These are phyloP conservation scores for Ascochyta pisi DNA, from an alignment of 2,329 filamentous ascomycete species.

Conservation along the genomic window DNA sequence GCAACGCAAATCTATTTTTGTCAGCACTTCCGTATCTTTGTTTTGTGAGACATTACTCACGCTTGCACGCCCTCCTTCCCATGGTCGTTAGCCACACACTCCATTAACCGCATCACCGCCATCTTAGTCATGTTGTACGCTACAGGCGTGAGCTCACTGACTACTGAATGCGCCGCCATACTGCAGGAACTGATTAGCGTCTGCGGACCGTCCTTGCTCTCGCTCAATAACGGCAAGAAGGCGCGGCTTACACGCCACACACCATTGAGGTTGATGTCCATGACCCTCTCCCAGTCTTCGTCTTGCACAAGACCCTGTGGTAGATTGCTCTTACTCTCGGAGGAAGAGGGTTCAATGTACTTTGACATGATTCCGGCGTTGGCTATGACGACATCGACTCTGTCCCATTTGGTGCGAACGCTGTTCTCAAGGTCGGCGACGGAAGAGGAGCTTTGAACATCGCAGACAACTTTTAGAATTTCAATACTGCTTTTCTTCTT, in stretches of 20 bases:
- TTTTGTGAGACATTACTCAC: conserved; percentile 1
- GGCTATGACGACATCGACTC: conserved; percentile 29
- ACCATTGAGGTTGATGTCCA: conserved; percentile 31
- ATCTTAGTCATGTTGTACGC: conserved; percentile 32
- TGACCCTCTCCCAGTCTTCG: conserved; percentile 26
- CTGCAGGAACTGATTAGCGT: conserved; percentile 23
- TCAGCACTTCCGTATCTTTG: too few relatives aligned
- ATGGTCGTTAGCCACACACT: conserved; percentile 46
- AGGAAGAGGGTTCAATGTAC: conserved; percentile 15
- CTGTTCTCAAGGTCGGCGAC: conserved; percentile 13
- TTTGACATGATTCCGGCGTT: conserved; percentile 30
- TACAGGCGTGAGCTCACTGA: conserved; percentile 20
- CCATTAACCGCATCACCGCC: conserved; percentile 26
- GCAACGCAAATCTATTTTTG: conserved; percentile 8
- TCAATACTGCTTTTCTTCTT: conserved; percentile 27
- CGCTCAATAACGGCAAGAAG: conserved; percentile 24
- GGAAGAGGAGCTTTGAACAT: conserved; percentile 14
- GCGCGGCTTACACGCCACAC: conserved; percentile 25
- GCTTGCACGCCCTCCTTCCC: conserved; percentile 24
- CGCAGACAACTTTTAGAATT: conserved; percentile 30
- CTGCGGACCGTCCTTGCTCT: conserved; percentile 16
- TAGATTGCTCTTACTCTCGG: conserved; percentile 11
- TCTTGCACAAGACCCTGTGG: conserved; percentile 27
- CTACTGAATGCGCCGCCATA: conserved; percentile 20
- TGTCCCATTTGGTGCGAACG: conserved; percentile 17